A percentile compares a stretch with the other conserved stretches of the same genome.
Conservation (phyloP, 2,329 filamentous ascomycete genomes). For the Penicillium sp. region DNA sequence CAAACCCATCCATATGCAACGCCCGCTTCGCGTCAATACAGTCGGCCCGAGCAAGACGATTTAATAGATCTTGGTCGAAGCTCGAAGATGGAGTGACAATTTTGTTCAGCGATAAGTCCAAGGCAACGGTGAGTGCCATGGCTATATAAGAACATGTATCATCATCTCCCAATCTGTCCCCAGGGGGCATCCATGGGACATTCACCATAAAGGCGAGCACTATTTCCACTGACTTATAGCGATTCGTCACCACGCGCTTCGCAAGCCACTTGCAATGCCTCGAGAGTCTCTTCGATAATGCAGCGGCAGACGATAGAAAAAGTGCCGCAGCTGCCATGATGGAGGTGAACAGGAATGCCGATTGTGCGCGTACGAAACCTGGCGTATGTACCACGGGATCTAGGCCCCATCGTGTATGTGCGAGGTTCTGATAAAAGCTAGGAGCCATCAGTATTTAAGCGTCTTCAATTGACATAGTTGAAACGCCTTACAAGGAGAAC, state of each 20-base stretch:
- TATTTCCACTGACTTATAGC: conserved; percentile 69
- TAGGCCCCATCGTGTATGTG: conserved; percentile 72
- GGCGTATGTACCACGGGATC: conserved; percentile 66
- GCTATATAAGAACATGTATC: conserved; percentile 71
- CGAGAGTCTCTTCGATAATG: conserved; percentile 64
- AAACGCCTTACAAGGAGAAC: conserved; percentile 59
- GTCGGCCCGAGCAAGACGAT: conserved; percentile 60
- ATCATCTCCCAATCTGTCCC: conserved; percentile 52
- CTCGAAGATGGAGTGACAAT: conserved; percentile 58
- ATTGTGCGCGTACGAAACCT: conserved; percentile 64
- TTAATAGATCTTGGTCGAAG: conserved; percentile 46
- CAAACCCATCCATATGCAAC: conserved; percentile 66
- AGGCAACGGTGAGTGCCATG: conserved; percentile 65
- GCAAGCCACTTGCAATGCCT: conserved; percentile 64
- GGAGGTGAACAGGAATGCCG: conserved; percentile 69
- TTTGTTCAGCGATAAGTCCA: conserved; percentile 69
- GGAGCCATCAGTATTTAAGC: neutral
- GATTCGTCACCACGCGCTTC: conserved; percentile 59
- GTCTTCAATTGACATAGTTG: neutral
- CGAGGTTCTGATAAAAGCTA: conserved; percentile 67
- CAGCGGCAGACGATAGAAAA: conserved; percentile 62
- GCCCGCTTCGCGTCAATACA: conserved; percentile 67
- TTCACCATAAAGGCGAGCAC: conserved; percentile 74
- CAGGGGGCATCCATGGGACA: conserved; percentile 68
- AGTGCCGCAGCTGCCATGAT: conserved; percentile 67